Conservation (phyloP, 371 early-diverging fungal genomes). For the Mortierella sp. region DNA sequence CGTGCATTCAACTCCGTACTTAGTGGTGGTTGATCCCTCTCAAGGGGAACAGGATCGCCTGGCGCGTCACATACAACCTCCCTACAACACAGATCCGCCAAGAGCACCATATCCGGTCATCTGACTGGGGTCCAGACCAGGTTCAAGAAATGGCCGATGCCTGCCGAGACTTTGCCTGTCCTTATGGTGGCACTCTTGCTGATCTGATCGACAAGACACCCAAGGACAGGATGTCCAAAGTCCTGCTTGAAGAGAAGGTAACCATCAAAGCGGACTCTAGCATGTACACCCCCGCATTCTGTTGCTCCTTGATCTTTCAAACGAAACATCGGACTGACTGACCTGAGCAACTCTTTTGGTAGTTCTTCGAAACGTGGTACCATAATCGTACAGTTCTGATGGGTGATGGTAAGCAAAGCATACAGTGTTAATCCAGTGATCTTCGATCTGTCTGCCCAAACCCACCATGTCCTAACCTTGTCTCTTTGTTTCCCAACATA, state of each 20-base stretch:
- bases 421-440: background rate
- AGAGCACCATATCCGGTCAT: constrained; percentile 34
- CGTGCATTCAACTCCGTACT: background rate
- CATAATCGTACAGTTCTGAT: constrained; percentile 53
- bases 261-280: background rate
- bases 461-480: constrained; percentile 1
- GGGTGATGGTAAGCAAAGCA: constrained; percentile 57
- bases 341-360: background rate
- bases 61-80: constrained; percentile 50
- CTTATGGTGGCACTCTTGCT: constrained; percentile 43
- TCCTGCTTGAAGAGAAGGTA: constrained; percentile 52
- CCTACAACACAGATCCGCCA: constrained; percentile 40
- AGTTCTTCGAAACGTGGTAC: constrained; percentile 50
- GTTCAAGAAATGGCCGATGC: constrained; percentile 39
- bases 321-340: background rate
- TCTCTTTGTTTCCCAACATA: background rate
- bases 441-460: background rate
- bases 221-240: constrained; percentile 34
- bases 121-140: constrained; percentile 42
- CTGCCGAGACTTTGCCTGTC: constrained; percentile 37
- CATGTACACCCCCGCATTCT: background rate
- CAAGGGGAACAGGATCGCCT: constrained; percentile 33
- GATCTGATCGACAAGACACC: constrained; percentile 48
- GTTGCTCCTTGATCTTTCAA: too few relatives aligned
- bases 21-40: constrained; percentile 53